phyloP scores from a whole-genome alignment of 768 basidiomycete species.

The Fomitopsis serialis region DNA sequence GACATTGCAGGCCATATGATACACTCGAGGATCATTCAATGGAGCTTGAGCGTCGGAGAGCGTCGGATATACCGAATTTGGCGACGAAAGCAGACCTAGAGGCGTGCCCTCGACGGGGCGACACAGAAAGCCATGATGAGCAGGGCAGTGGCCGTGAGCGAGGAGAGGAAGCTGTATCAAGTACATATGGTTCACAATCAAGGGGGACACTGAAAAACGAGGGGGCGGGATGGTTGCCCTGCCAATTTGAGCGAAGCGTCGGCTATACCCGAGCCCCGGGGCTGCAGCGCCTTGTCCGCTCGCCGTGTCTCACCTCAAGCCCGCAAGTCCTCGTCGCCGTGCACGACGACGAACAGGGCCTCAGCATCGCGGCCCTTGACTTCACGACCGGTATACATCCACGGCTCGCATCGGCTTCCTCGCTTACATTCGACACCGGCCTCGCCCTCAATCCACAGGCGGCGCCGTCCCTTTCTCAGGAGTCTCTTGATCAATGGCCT shows the following conservation, averaged over 20 bases:
- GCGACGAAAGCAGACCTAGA: too few species aligned
- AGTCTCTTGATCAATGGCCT: constrained; percentile 32
- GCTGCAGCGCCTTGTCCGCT: background rate
- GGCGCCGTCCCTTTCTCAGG: background rate
- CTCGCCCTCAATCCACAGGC: background rate
- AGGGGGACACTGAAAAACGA: background rate
- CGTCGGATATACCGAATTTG: too few species aligned
- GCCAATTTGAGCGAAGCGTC: constrained; percentile 6
- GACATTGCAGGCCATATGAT: too few species aligned
- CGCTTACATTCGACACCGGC: background rate
- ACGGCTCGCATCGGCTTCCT: background rate
- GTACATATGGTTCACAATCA: background rate
- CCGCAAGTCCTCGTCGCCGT: background rate
- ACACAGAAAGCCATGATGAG: too few species aligned
- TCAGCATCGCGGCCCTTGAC: background rate
- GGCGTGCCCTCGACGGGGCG: too few species aligned
- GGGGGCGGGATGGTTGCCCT: constrained; percentile 4
- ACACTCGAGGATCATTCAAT: too few species aligned
- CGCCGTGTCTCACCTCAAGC: background rate
- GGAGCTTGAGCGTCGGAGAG: too few species aligned
- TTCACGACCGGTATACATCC: background rate
- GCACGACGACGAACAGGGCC: constrained; percentile 2
- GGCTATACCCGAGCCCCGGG: constrained; percentile 4
- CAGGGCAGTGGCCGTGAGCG: too few species aligned
- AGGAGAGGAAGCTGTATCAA: too few species aligned